These are phyloP conservation scores for Panaeolus papilionaceus DNA, from an alignment of 768 basidiomycete species.

Conservation along the genomic window DNA sequence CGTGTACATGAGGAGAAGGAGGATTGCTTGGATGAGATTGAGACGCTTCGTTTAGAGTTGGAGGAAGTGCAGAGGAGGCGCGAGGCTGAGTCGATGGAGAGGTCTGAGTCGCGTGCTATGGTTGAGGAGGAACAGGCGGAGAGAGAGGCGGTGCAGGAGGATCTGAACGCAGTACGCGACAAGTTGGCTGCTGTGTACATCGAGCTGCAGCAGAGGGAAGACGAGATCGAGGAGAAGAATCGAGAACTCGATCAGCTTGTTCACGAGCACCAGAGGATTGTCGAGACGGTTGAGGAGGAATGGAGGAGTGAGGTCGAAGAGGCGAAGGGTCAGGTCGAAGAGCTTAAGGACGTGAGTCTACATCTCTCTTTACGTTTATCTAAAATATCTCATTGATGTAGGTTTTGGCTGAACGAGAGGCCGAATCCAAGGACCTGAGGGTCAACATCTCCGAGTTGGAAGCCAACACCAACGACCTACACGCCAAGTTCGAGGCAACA, in stretches of 20 bases:
- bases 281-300: slow-evolving; percentile 78
- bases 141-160: slow-evolving; percentile 80
- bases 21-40: slow-evolving; percentile 69
- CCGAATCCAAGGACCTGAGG: slow-evolving; percentile 77
- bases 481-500: slow-evolving; percentile 75
- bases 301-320: slow-evolving; percentile 92
- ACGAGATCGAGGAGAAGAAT: slow-evolving; percentile 82
- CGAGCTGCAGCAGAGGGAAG: slow-evolving; percentile 85
- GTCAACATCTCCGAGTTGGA: slow-evolving; percentile 80
- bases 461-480: slow-evolving; percentile 70
- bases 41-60: slow-evolving; percentile 66
- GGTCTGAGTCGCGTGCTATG: slow-evolving; percentile 76
- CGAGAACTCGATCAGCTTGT: slow-evolving; percentile 82
- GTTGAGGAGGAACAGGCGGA: slow-evolving; percentile 76
- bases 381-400: slow-evolving; percentile 34
- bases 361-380: slow-evolving; percentile 12
- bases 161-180: slow-evolving; percentile 75
- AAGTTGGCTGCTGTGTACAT: slow-evolving; percentile 81
- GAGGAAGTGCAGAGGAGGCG: slow-evolving; percentile 69
- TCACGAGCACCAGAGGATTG: slow-evolving; percentile 72
- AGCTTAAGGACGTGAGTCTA: slow-evolving; percentile 70
- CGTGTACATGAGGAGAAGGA: slow-evolving; percentile 76
- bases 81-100: slow-evolving; percentile 68
- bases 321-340: slow-evolving; percentile 77
- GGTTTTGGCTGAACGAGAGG: slow-evolving; percentile 81